phyloP scores from a whole-genome alignment of 2,329 filamentous ascomycete species.

The Thermothelomyces thermophilus region DNA sequence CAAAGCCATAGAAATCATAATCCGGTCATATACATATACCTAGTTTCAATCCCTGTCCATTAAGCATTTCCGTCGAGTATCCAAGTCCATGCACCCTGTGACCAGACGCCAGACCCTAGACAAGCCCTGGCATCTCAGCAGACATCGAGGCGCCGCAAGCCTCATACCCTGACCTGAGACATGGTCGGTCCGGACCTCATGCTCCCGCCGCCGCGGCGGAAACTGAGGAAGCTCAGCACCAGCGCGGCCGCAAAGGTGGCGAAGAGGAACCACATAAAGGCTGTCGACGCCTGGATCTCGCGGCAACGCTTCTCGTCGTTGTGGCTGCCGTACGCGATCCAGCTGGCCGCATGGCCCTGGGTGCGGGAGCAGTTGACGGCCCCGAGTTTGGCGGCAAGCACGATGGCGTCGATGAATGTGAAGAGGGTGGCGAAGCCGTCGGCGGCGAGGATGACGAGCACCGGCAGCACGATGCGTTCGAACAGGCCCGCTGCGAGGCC shows the following conservation, averaged over 20 bases:
- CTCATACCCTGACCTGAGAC: constrained; percentile 49
- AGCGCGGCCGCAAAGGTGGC: constrained; percentile 51
- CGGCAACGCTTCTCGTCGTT: constrained; percentile 60
- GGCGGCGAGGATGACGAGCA: constrained; percentile 44
- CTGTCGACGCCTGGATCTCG: constrained; percentile 66
- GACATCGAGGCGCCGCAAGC: not conserved
- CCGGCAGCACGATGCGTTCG: constrained; percentile 28
- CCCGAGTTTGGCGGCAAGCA: constrained; percentile 62
- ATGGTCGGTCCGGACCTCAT: constrained; percentile 44
- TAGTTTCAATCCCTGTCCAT: no score
- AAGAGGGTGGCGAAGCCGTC: constrained; percentile 59
- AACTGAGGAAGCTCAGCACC: constrained; percentile 48
- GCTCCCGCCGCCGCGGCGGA: constrained; percentile 44
- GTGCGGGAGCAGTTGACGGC: constrained; percentile 56
- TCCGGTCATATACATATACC: no score
- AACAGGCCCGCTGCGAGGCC: constrained; percentile 52
- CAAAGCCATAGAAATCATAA: not conserved
- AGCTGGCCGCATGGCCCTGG: constrained; percentile 35
- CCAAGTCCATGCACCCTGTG: not conserved
- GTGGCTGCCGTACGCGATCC: constrained; percentile 56
- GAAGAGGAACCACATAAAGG: constrained; percentile 76
- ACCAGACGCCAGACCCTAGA: not conserved
- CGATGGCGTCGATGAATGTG: constrained; percentile 63
- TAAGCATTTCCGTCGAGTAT: not conserved
- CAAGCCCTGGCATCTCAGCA: no score